Percentiles rank a stretch among this genome's conserved stretches.
These are phyloP conservation scores for Gastrolobium villosum DNA, from an alignment of 306 rosid genomes.

Conservation along the genomic window DNA sequence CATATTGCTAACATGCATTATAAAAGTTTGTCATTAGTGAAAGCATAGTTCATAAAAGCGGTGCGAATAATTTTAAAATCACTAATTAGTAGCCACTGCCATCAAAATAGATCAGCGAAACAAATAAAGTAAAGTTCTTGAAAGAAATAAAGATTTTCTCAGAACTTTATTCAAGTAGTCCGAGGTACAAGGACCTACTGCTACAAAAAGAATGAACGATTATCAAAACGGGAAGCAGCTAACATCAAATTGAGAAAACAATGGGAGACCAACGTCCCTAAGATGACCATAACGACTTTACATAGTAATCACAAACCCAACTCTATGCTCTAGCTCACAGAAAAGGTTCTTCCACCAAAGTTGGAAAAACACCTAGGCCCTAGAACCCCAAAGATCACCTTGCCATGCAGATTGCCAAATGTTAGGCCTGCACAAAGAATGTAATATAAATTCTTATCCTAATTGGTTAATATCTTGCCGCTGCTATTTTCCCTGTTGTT, in stretches of 20 bases:
- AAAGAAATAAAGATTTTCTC: slow-evolving; percentile 42
- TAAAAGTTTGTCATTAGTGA: no score
- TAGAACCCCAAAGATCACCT: slow-evolving; percentile 67
- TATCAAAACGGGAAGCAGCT: slow-evolving; percentile 55
- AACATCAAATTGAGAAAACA: slow-evolving; percentile 32
- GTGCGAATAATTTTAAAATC: background rate
- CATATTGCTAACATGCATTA: no score
- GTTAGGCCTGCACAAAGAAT: slow-evolving; percentile 82
- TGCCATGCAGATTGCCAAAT: slow-evolving; percentile 61
- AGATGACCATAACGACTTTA: slow-evolving; percentile 54
- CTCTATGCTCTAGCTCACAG: slow-evolving; percentile 53
- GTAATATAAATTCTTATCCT: slow-evolving; percentile 61
- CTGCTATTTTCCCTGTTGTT: slow-evolving; percentile 72
- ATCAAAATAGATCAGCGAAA: background rate
- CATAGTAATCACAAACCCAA: slow-evolving; percentile 55
- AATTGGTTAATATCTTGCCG: slow-evolving; percentile 59
- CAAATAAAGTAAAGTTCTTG: background rate
- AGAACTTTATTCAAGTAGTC: slow-evolving; percentile 63
- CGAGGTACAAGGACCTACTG: slow-evolving; percentile 51
- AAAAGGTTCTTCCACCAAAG: slow-evolving; percentile 62
- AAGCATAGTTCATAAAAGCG: background rate
- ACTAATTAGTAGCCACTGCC: background rate
- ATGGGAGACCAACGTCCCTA: slow-evolving; percentile 51
- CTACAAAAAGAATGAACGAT: slow-evolving; percentile 64
- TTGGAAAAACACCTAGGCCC: slow-evolving; percentile 63